phyloP scores from a whole-genome alignment of 345 rosid species.

The Geranium brycei region DNA sequence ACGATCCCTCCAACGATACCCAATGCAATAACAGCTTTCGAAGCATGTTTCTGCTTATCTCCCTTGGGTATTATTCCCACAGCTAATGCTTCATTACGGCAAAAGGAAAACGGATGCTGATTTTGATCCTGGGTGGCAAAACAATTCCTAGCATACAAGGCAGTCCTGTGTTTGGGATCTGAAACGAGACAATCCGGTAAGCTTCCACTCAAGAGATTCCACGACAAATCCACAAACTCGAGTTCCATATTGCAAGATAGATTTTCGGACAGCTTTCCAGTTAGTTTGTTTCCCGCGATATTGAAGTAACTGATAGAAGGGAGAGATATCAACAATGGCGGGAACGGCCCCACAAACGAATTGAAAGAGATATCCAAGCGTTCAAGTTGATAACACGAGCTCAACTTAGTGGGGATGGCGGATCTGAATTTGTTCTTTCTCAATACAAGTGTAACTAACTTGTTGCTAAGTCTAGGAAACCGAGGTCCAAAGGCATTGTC shows the following conservation, averaged over 20 bases:
- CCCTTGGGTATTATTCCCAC: constrained; percentile 59
- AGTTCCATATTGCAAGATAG: constrained; percentile 57
- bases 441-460: constrained; percentile 53
- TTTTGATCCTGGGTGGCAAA: constrained; percentile 28
- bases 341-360: constrained; percentile 73
- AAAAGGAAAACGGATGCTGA: constrained; percentile 57
- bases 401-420: constrained; percentile 43
- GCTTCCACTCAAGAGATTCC: constrained; percentile 70
- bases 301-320: constrained; percentile 53
- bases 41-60: constrained; percentile 22
- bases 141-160: constrained; percentile 53
- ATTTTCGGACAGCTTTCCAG: constrained; percentile 60
- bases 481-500: constrained; percentile 65
- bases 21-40: constrained; percentile 32
- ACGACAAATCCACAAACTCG: constrained; percentile 54
- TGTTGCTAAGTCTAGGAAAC: constrained; percentile 63
- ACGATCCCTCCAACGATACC: constrained; percentile 44
- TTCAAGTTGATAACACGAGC: constrained; percentile 61
- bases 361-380: constrained; percentile 69
- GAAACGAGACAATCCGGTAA: constrained; percentile 55
- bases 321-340: constrained; percentile 42
- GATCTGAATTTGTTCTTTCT: constrained; percentile 82
- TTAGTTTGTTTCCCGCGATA: constrained; percentile 69
- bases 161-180: constrained; percentile 30
- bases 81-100: constrained; percentile 82